Conservation (phyloP, 225 moss, liverwort and hornwort genomes). For the Lunularia cruciata region DNA sequence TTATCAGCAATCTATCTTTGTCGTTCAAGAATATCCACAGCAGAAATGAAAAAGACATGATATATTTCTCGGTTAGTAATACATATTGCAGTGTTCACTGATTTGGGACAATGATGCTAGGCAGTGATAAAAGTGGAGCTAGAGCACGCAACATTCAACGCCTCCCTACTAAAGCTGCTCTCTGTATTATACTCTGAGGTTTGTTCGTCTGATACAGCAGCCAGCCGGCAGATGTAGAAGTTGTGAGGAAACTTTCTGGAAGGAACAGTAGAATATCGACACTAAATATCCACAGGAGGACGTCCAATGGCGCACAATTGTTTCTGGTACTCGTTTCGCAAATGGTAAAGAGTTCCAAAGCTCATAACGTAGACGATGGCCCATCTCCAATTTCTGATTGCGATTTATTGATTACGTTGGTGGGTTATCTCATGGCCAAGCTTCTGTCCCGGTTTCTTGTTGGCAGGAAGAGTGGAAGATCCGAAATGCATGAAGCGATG, state of each 20-base stretch:
- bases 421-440: slow-evolving; percentile 1
- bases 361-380: slow-evolving; percentile 7
- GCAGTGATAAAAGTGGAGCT: slow-evolving; percentile 8
- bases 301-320: not conserved
- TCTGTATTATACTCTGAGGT: no score
- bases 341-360: not conserved
- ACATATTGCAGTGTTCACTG: slow-evolving; percentile 22
- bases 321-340: not conserved
- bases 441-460: slow-evolving; percentile 4
- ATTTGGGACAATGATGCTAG: slow-evolving; percentile 16
- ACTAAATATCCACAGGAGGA: slow-evolving; percentile 1
- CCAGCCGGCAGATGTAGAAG: not conserved
- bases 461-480: not conserved
- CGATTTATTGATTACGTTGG: slow-evolving; percentile 14
- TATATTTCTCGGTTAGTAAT: no score
- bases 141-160: slow-evolving; percentile 3
- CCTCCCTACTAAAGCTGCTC: no score
- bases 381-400: slow-evolving; percentile 15
- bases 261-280: slow-evolving; percentile 11
- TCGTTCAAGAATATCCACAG: no score
- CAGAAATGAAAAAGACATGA: no score
- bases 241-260: not conserved
- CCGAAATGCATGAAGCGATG: slow-evolving; percentile 2
- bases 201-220: not conserved
- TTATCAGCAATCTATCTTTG: no score